Evolutionary conservation across 257 asterid species (phyloP).

Genomic region (Striga asiatica): DNA sequence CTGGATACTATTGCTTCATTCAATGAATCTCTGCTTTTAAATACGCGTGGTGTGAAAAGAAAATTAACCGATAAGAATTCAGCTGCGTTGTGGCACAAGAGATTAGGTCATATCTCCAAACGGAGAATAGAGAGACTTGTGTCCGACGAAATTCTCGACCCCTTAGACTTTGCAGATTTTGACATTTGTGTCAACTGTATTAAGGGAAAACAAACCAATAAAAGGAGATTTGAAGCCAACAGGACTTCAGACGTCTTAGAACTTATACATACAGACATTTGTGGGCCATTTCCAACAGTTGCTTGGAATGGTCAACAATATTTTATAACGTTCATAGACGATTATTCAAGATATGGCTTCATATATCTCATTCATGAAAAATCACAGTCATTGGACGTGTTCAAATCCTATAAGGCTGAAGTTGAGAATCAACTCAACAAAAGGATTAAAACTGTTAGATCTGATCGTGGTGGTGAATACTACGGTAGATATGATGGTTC

Average conservation of each 20-base stretch:
- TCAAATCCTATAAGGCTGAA: no score
- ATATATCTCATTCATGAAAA: no score
- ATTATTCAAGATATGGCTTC: no score
- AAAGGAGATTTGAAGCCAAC: neutral
- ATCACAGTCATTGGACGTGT: no score
- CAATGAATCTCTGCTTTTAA: neutral
- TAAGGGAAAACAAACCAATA: neutral
- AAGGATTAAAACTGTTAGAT: neutral
- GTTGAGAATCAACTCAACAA: neutral
- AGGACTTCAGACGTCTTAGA: no score
- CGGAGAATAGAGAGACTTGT: neutral
- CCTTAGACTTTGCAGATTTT: neutral
- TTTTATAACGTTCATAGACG: no score
- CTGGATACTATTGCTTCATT: neutral
- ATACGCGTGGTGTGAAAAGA: neutral
- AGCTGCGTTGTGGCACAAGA: neutral
- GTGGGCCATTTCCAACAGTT: neutral
- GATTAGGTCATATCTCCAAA: neutral
- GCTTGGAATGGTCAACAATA: neutral
- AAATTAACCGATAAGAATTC: neutral
- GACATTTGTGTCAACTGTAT: neutral
- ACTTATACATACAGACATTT: neutral
- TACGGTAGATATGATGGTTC: neutral
- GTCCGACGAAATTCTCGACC: neutral
- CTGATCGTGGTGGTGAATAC: neutral